Evolutionary conservation across 2,329 filamentous ascomycete species (phyloP).

Genomic region (Bipolaris bicolor): DNA sequence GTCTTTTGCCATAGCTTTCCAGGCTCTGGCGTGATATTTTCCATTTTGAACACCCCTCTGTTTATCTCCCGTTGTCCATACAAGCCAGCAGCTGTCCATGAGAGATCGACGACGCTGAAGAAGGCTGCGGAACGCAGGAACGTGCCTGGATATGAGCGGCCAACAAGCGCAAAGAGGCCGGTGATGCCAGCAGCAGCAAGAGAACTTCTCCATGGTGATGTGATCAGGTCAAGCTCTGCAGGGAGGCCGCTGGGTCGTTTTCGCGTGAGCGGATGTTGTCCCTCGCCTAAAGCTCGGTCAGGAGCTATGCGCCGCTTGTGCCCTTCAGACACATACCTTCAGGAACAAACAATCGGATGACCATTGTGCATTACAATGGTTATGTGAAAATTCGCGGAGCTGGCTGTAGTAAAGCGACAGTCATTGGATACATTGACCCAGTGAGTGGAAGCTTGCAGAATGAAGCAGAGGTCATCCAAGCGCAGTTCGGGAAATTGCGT

Average conservation of each 20-base stretch:
- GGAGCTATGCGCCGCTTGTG: background rate
- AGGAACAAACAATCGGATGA: slow-evolving; percentile 33
- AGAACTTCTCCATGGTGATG: slow-evolving; percentile 12
- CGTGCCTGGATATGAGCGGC: slow-evolving; percentile 24
- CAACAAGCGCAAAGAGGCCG: slow-evolving; percentile 20
- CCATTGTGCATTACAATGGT: slow-evolving; percentile 20
- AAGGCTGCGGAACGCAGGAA: slow-evolving; percentile 23
- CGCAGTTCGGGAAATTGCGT: slow-evolving; percentile 3
- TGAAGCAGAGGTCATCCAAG: background rate
- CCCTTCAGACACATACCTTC: slow-evolving; percentile 18
- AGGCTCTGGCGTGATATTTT: slow-evolving; percentile 23
- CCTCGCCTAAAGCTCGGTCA: slow-evolving; percentile 27
- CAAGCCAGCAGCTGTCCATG: slow-evolving; percentile 10
- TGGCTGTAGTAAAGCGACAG: background rate
- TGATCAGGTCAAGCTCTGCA: slow-evolving; percentile 14
- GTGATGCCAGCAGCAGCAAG: slow-evolving; percentile 18
- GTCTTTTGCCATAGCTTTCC: slow-evolving; percentile 31
- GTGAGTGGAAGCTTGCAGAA: background rate
- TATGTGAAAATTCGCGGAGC: background rate
- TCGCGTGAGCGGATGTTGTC: slow-evolving; percentile 22
- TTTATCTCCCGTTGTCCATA: slow-evolving; percentile 28
- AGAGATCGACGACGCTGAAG: slow-evolving; percentile 17
- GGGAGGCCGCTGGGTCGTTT: slow-evolving; percentile 11
- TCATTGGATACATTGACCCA: background rate
- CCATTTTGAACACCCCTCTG: slow-evolving; percentile 26